Conservation (phyloP, 805 yeast genomes). For the Starmerella powellii region DNA sequence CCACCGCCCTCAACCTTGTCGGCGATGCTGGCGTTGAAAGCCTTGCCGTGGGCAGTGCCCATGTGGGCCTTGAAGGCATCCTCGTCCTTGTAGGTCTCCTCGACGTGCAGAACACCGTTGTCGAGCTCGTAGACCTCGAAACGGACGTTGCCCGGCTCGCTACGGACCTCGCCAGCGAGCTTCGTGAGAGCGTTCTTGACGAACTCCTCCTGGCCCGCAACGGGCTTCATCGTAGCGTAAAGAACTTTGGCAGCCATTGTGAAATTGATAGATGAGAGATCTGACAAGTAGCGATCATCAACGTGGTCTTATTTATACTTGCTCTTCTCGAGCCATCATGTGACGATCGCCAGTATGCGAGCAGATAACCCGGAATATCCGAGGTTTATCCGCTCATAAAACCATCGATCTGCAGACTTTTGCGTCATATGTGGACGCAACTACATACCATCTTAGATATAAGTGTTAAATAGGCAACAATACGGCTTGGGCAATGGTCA, state of each 20-base stretch:
- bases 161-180: conserved; percentile 21
- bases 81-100: conserved; percentile 26
- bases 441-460: too few relatives aligned
- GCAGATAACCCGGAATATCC: too few relatives aligned
- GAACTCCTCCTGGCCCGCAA: conserved; percentile 21
- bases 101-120: conserved; percentile 22
- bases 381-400: too few relatives aligned
- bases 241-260: conserved; percentile 16
- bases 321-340: background rate
- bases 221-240: conserved; percentile 23
- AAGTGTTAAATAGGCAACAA: too few relatives aligned
- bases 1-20: conserved; percentile 22
- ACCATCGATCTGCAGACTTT: too few relatives aligned
- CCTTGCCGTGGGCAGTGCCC: conserved; percentile 22
- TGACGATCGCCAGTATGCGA: conserved; percentile 1
- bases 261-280: too few relatives aligned
- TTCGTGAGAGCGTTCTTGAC: conserved; percentile 18
- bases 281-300: background rate
- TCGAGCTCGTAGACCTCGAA: conserved; percentile 24
- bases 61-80: conserved; percentile 25
- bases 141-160: conserved; percentile 24
- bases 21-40: conserved; percentile 22
- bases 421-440: too few relatives aligned
- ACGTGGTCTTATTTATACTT: background rate
- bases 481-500: background rate